Base-by-base conservation (phyloP, 2,329 filamentous ascomycete genomes). In the Fusarium anguioides region DNA sequence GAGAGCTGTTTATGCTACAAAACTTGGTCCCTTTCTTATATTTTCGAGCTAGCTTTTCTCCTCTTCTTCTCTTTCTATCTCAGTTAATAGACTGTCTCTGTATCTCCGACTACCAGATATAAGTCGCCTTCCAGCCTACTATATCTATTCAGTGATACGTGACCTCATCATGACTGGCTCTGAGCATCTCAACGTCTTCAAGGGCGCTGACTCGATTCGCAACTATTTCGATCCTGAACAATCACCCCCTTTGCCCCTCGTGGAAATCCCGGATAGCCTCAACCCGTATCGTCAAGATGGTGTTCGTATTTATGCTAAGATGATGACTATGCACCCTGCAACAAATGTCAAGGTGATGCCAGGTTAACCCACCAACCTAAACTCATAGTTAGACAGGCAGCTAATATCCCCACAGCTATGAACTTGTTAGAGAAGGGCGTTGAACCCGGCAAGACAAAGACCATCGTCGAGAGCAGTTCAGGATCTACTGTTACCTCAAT, bases 311-410 rank as follows among this genome's bases (percentile, higher is more conserved):
- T 89, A 88, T 62, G 87, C 87, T 31, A 89, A 89, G 75, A 86
- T 89, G 83, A 85, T 89, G 82, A 86, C 84, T 4, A 84, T 84
- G 78, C 84, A 86, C 61, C 87, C 87, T 2, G 84, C 86, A 14
- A 85, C 88, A 57, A 89, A 89, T 49, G 85, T 89, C 66, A 89
- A 89, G 71, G 82, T 84, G 18, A 81, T 89, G 76, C 87, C 87
- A 69, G 84, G 83, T 84, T 72, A 18, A 72, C 69, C 9, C 26
- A 23, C 20, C 21, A 23, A 36, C 18, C 9, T 11, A 10, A 21
- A 8, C 8, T 5, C 9, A 33, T 7, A 23, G 23, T 9, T 14
- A 26, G 14, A 21, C 20, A 24, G 15, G 21, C 26, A 50, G n/a
- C 66, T 72, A 21, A 73, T 56, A 41, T 15, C 2, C 4, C 11